Conservation (phyloP, 768 basidiomycete species). For the Cantharellus cinnabarinus region DNA sequence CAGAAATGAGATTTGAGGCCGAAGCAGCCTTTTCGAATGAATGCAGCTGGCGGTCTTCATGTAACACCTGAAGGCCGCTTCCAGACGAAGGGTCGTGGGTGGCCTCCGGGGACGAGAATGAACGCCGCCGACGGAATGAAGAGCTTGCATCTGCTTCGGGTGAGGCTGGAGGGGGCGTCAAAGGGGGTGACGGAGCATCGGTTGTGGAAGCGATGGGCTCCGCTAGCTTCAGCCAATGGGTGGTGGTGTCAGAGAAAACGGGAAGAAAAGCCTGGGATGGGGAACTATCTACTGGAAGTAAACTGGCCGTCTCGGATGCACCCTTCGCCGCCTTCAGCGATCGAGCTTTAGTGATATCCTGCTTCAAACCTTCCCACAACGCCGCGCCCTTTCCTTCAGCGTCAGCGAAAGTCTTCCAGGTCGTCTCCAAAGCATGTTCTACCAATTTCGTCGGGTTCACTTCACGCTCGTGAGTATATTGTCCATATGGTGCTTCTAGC, state of each 20-base stretch:
- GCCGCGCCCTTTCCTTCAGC: slow-evolving; percentile 17
- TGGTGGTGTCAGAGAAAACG: background rate
- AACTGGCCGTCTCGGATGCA: background rate
- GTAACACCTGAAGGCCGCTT: background rate
- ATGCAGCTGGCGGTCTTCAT: background rate
- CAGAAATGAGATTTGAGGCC: background rate
- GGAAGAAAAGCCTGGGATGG: background rate
- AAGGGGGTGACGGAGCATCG: background rate
- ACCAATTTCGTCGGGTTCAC: slow-evolving; percentile 37
- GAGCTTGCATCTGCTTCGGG: background rate
- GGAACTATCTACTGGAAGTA: background rate
- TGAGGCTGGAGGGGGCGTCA: background rate
- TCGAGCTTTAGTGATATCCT: background rate
- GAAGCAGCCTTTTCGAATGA: background rate
- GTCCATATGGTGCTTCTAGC: slow-evolving; percentile 24
- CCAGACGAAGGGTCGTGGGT: background rate
- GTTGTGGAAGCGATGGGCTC: background rate
- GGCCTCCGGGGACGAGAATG: background rate
- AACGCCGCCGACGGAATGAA: background rate
- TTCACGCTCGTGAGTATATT: slow-evolving; percentile 11
- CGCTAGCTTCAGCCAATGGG: background rate
- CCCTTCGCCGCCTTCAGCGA: slow-evolving; percentile 13
- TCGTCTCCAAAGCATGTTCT: slow-evolving; percentile 35
- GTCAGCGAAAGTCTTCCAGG: slow-evolving; percentile 15
- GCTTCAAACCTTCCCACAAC: slow-evolving; percentile 36